phyloP scores from a whole-genome alignment of 768 basidiomycete species.

The Floccularia luteovirens region DNA sequence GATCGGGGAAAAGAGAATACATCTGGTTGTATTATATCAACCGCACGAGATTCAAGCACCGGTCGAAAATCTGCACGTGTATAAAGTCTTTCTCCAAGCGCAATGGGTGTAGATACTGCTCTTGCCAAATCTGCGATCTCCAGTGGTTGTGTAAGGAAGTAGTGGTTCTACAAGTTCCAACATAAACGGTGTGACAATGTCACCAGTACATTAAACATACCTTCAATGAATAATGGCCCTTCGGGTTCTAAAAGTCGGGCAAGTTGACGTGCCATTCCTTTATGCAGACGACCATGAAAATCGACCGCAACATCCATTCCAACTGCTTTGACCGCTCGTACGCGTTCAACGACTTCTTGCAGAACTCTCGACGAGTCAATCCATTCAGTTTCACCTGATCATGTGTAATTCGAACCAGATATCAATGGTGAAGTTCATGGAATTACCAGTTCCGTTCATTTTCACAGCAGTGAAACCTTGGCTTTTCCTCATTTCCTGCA shows the following conservation, averaged over 20 bases:
- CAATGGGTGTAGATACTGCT: constrained; percentile 51
- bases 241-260: constrained; percentile 52
- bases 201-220: constrained; percentile 18
- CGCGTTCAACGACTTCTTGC: constrained; percentile 40
- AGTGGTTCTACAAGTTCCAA: constrained; percentile 39
- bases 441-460: constrained; percentile 56
- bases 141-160: constrained; percentile 48
- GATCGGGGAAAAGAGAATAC: constrained; percentile 21
- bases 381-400: constrained; percentile 35
- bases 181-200: too few species aligned
- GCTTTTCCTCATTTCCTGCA: constrained; percentile 42
- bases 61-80: constrained; percentile 56
- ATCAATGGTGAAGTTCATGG: not conserved
- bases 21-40: constrained; percentile 68
- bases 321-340: constrained; percentile 41
- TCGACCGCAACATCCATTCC: constrained; percentile 63
- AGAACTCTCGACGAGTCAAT: constrained; percentile 53
- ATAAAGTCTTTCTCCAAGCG: constrained; percentile 56
- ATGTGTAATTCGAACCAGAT: too few species aligned
- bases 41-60: constrained; percentile 53
- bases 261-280: constrained; percentile 63
- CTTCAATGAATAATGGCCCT: constrained; percentile 61
- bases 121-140: constrained; percentile 55
- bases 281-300: constrained; percentile 66
- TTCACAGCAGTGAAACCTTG: constrained; percentile 68